Evolutionary conservation across 306 rosid species (phyloP).

Genomic region (Quercus mongolica): DNA sequence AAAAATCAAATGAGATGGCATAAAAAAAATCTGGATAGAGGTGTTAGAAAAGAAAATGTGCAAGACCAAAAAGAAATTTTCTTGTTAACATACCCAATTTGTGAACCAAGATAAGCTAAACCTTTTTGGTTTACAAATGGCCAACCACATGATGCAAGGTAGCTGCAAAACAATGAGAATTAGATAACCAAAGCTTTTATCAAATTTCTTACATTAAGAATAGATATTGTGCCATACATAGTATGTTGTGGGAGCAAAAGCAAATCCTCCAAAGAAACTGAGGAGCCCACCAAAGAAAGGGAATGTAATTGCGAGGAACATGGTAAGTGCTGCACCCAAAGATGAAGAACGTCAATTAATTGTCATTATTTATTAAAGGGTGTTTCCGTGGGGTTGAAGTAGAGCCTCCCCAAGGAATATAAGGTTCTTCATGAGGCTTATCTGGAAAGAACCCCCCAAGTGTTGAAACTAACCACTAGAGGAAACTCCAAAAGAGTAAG

Average conservation of each 20-base stretch:
- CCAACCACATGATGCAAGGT: slow-evolving; percentile 49
- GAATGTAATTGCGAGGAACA: slow-evolving; percentile 29
- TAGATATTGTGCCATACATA: slow-evolving; percentile 16
- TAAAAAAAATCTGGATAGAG: background rate
- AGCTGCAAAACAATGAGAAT: slow-evolving; percentile 22
- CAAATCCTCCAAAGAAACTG: slow-evolving; percentile 44
- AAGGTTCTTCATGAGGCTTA: too few species aligned
- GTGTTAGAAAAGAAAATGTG: too few species aligned
- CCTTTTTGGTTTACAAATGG: slow-evolving; percentile 27
- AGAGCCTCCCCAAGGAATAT: too few species aligned
- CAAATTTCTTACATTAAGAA: background rate
- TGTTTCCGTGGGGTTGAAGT: background rate
- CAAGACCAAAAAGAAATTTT: too few species aligned
- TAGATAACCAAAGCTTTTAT: background rate
- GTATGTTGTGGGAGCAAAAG: slow-evolving; percentile 41
- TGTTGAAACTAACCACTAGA: too few species aligned
- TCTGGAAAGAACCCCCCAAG: too few species aligned
- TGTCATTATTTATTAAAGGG: background rate
- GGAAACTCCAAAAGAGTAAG: background rate
- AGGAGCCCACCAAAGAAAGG: slow-evolving; percentile 49
- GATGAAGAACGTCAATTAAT: background rate
- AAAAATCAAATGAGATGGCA: background rate
- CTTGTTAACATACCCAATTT: slow-evolving; percentile 28
- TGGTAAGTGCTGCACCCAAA: slow-evolving; percentile 26
- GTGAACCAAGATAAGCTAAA: slow-evolving; percentile 34